Percentiles rank a stretch among this genome's conserved stretches.
These are phyloP conservation scores for Neurospora sp. DNA, from an alignment of 495 filamentous ascomycete genomes.

Conservation along the genomic window DNA sequence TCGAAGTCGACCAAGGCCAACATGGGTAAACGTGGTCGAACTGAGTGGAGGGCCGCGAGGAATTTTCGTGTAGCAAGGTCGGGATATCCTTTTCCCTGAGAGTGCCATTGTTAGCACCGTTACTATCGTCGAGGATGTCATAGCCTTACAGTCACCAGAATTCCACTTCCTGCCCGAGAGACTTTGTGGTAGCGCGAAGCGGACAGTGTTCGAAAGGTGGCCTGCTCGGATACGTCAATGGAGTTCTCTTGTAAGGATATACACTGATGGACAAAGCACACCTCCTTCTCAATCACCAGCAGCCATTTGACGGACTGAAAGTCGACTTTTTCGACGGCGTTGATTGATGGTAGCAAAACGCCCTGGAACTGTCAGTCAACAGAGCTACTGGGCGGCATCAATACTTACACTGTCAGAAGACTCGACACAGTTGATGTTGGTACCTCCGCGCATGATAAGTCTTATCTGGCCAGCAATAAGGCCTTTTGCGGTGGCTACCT, in stretches of 20 bases:
- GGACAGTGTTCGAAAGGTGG: slow-evolving; percentile 55
- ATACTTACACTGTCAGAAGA: slow-evolving; percentile 18
- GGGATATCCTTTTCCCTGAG: slow-evolving; percentile 82
- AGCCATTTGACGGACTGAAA: slow-evolving; percentile 55
- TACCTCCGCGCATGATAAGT: slow-evolving; percentile 14
- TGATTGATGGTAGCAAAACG: slow-evolving; percentile 52
- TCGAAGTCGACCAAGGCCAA: slow-evolving; percentile 75
- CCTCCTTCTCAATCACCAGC: slow-evolving; percentile 89
- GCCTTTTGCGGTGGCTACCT: slow-evolving; percentile 51
- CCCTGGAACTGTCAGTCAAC: slow-evolving; percentile 37
- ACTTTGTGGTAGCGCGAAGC: slow-evolving; percentile 14
- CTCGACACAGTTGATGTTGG: slow-evolving; percentile 19
- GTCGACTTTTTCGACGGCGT: slow-evolving; percentile 43
- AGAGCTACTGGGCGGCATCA: background rate
- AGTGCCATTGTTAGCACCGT: background rate
- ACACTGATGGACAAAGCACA: slow-evolving; percentile 14
- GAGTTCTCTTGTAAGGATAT: slow-evolving; percentile 5
- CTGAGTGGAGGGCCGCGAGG: slow-evolving; percentile 34
- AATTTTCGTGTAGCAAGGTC: slow-evolving; percentile 75
- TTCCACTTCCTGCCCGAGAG: slow-evolving; percentile 11
- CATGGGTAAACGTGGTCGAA: slow-evolving; percentile 36
- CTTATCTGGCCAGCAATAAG: slow-evolving; percentile 24
- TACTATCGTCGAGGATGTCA: background rate
- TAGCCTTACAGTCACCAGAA: slow-evolving; percentile 24
- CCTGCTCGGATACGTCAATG: slow-evolving; percentile 33